Base-by-base conservation (phyloP, 1,284 basidiomycete species). In the Farysia itapuensis region DNA sequence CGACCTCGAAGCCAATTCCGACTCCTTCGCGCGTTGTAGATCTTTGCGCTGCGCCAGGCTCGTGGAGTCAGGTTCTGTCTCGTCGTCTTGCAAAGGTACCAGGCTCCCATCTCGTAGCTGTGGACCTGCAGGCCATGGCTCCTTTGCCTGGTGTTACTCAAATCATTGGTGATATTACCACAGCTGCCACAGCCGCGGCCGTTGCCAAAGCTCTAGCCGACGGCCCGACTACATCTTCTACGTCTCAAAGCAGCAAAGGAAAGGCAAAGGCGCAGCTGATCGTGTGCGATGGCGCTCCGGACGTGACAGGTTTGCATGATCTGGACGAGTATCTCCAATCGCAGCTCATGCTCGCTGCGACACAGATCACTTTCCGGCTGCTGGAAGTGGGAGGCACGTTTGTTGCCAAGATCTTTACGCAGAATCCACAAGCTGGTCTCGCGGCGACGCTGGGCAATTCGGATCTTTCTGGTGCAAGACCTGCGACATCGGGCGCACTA, bases 91-190 rank as follows among this genome's bases (percentile, higher is more conserved):
- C 75, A 37, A 32, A 71, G 2, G 39, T 48, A 2, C 48, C 52
- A 8, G 66, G 46, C 14, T 53, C 57, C 2, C 51, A 58, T 26
- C 80, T 83, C 30, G 81, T 84, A 8, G 80, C 81, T 4, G 78
- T 83, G 11, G 82, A 84, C 63, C 68, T 84, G 22, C 82, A 83
- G 64, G 79, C 81, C 5, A 84, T 84, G 82, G 82, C 82, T 0
- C 82, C 82, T 0, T 57, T 84, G 1, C 75, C 79, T 1, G 79
- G 80, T 30, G 81, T 83, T 3, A 79, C 79, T 0, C 79, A 80
- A 28, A 77, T 84, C 4, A 79, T 81, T 45, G 81, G 81, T 30
- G 82, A 84, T 52, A 83, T 84, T 64, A 84, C 82, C 0, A 75
- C 79, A 4, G 78, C 79, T 0, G 77, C 78, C 9, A 83, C 82